These are phyloP conservation scores for Mucor velutinosus DNA, from an alignment of 371 early-diverging fungal genomes.

Conservation along the genomic window DNA sequence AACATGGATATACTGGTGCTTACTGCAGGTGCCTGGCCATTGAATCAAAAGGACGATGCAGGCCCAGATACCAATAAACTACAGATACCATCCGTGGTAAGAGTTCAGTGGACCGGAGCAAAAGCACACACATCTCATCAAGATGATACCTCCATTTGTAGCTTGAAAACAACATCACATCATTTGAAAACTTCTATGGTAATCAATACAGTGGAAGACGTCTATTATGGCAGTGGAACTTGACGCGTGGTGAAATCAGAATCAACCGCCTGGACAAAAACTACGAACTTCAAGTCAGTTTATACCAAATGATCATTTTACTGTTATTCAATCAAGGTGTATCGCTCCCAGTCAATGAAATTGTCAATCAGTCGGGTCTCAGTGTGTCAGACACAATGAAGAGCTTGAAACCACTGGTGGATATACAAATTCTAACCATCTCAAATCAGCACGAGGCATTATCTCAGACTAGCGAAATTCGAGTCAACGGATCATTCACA, in stretches of 20 bases:
- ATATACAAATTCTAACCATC: constrained; percentile 47
- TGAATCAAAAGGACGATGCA: constrained; percentile 60
- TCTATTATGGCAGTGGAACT: constrained; percentile 86
- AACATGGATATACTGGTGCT: constrained; percentile 79
- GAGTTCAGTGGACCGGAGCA: background rate
- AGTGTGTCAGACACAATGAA: constrained; percentile 55
- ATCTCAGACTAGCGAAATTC: constrained; percentile 34
- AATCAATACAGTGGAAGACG: constrained; percentile 80
- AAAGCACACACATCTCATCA: background rate
- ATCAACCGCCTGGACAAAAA: constrained; percentile 69
- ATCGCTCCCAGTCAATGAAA: constrained; percentile 49
- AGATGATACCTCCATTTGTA: constrained; percentile 13
- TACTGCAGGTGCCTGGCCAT: constrained; percentile 92
- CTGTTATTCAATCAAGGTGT: constrained; percentile 68
- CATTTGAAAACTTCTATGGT: constrained; percentile 79
- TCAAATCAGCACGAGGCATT: constrained; percentile 17
- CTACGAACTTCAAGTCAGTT: constrained; percentile 82
- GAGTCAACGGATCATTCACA: constrained; percentile 54
- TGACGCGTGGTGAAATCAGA: constrained; percentile 79
- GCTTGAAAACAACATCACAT: constrained; percentile 69
- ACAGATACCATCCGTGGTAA: constrained; percentile 71
- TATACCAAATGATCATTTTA: constrained; percentile 78
- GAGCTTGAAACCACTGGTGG: constrained; percentile 67
- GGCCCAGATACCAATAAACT: constrained; percentile 49
- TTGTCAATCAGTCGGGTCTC: constrained; percentile 56